Base-by-base conservation (phyloP, 2,329 filamentous ascomycete genomes). In the Scytalidium lignicola region DNA sequence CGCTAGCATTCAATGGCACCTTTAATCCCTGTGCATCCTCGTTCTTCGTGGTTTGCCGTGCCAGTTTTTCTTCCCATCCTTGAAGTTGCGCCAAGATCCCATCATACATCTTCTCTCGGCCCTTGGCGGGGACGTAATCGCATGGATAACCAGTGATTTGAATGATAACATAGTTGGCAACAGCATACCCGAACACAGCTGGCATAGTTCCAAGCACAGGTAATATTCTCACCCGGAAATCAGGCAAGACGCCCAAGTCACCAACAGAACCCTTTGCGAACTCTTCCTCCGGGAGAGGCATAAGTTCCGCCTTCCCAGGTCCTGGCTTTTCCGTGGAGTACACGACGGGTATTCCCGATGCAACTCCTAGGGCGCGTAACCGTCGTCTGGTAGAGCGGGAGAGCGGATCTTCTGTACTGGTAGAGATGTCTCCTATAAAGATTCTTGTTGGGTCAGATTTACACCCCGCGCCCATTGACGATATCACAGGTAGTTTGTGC, bases 171-270 rank as follows among this genome's bases (percentile, higher is more conserved):
- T 97, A 90, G 68, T 97, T 99, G 3, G 93, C 93, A 8, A 88
- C 82, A 0, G 86, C 88, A 49, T 96, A 87, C 8, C 93, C 93
- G 66, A 99, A 99, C 1, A 97, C 85, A 2, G 93, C 92, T 0
- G 93, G 93, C 91, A 99, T 96, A 0, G 93, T 99, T 1, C 93
- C 93, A 2, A 99, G 72, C 0, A 99, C 93, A 0, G 93, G 93
- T 8, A 99, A 70, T 50, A 99, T 99, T n/a, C 93, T 80, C 9
- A 96, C 89, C 20, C 93, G 80, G 67, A 99, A 99, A 64, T 96
- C 91, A 1, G 91, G 88, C 45, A 99, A 78, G 0, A 95, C 88
- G 41, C 90, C 88, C 0, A 97, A 76, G 57, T 96, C 91, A 21
- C 86, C 85, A 0, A 97, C 90, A 17, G 83, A 76, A 17, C 93